Conservation (phyloP, 306 rosid genomes). For the Gastrolobium villosum region DNA sequence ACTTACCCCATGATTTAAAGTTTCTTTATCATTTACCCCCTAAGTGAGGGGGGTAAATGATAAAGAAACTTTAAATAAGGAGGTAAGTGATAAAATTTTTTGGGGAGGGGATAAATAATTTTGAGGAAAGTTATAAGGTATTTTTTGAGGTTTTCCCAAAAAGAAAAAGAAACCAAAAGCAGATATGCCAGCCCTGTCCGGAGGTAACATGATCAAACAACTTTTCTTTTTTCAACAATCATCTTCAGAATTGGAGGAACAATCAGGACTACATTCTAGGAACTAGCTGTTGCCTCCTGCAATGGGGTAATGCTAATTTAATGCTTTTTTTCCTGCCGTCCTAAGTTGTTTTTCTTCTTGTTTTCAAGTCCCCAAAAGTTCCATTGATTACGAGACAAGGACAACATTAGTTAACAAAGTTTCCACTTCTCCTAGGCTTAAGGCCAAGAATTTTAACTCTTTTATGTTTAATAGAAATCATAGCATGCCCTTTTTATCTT, state of each 20-base stretch:
- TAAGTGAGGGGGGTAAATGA: too few species aligned
- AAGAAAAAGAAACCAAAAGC: not conserved
- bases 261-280: not conserved
- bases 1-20: too few species aligned
- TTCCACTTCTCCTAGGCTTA: slow-evolving; percentile 7
- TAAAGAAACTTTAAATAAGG: too few species aligned
- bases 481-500: not conserved
- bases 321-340: not conserved
- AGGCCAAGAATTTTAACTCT: not conserved
- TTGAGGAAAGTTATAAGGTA: too few species aligned
- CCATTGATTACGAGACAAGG: not conserved
- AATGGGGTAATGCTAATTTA: not conserved
- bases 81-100: too few species aligned
- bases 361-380: not conserved
- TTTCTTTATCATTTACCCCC: too few species aligned
- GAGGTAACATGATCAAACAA: slow-evolving; percentile 5
- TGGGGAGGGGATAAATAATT: too few species aligned
- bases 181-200: not conserved
- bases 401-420: not conserved
- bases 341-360: not conserved
- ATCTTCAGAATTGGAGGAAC: not conserved
- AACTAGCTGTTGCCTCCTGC: not conserved
- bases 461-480: not conserved
- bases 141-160: too few species aligned
- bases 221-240: not conserved